phyloP scores from a whole-genome alignment of 78 protist genomes.

The Dictyostelium intermedium region DNA sequence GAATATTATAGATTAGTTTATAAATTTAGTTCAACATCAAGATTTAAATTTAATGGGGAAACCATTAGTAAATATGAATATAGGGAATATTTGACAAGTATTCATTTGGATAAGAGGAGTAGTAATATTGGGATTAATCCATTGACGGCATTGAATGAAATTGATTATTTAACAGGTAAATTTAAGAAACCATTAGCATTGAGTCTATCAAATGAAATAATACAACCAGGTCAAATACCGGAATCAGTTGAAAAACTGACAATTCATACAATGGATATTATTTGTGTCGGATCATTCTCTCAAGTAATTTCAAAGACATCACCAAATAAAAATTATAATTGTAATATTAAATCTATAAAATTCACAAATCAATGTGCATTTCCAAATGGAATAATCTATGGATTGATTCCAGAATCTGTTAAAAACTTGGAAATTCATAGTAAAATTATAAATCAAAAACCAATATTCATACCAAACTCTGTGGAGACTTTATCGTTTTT shows the following conservation, averaged over 20 bases:
- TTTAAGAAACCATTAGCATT: neutral
- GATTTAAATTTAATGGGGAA: neutral
- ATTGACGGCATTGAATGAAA: neutral
- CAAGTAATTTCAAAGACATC: neutral
- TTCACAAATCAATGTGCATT: neutral
- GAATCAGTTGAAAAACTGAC: neutral
- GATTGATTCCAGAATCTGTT: neutral
- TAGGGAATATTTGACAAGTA: neutral
- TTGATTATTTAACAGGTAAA: neutral
- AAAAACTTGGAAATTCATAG: neutral
- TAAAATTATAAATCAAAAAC: neutral
- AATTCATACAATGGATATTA: neutral
- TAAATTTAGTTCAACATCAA: neutral
- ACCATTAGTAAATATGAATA: neutral
- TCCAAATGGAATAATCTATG: neutral
- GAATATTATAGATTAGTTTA: neutral
- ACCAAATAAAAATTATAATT: neutral
- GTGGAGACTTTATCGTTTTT: neutral
- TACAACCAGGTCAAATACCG: neutral
- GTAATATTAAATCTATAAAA: neutral
- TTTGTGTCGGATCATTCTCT: neutral
- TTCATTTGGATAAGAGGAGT: neutral
- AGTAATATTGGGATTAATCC: neutral
- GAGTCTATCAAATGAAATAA: neutral
- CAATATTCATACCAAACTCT: neutral